phyloP scores from a whole-genome alignment of 2,329 filamentous ascomycete species.

The Chaetomiaceae sp. region DNA sequence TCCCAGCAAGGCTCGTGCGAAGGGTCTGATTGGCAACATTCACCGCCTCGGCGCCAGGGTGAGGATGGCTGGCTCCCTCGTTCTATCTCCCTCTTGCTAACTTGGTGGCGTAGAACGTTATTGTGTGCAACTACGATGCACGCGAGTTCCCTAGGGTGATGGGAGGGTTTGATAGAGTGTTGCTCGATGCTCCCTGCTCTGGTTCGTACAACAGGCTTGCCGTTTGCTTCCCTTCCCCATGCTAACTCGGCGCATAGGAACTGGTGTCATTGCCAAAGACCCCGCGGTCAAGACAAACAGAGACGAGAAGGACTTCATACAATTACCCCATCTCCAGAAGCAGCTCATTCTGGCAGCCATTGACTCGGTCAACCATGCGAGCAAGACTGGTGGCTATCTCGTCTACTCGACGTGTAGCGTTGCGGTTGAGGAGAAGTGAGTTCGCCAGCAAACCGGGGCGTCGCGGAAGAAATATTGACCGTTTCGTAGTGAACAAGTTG shows the following conservation, averaged over 20 bases:
- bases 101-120: constrained; percentile 56
- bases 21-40: constrained; percentile 97
- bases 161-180: constrained; percentile 89
- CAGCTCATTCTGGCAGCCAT: constrained; percentile 90
- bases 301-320: constrained; percentile 89
- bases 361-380: constrained; percentile 86
- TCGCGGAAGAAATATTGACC: background rate
- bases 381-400: constrained; percentile 89
- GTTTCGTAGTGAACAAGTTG: constrained; percentile 34
- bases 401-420: constrained; percentile 97
- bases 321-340: constrained; percentile 90
- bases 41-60: constrained; percentile 81
- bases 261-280: constrained; percentile 96
- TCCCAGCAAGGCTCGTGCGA: constrained; percentile 85
- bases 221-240: background rate
- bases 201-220: constrained; percentile 32
- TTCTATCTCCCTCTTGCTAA: background rate
- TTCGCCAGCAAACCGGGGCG: background rate
- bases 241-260: constrained; percentile 42
- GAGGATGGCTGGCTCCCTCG: background rate
- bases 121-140: constrained; percentile 94
- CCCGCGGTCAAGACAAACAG: constrained; percentile 97
- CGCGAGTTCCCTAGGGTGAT: constrained; percentile 91
- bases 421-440: constrained; percentile 72
- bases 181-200: constrained; percentile 92